phyloP scores from a whole-genome alignment of 2,329 filamentous ascomycete species.

The Colletotrichum zoysiae region DNA sequence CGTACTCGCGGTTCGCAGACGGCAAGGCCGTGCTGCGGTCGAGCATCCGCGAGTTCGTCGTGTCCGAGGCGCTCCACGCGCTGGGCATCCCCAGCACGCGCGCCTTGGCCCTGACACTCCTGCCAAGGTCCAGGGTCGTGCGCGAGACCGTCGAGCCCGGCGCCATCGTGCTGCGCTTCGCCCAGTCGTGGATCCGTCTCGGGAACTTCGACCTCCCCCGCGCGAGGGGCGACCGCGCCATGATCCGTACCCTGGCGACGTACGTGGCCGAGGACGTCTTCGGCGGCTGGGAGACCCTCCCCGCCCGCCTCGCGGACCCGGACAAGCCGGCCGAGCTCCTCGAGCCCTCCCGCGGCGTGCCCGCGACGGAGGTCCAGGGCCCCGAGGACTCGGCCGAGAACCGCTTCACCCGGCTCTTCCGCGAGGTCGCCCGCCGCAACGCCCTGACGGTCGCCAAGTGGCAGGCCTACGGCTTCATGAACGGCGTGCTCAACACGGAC shows the following conservation, averaged over 20 bases:
- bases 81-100: conserved; percentile 88
- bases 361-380: conserved; percentile 73
- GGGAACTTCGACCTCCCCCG: conserved; percentile 97
- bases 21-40: conserved; percentile 93
- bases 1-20: conserved; percentile 96
- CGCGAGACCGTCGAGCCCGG: conserved; percentile 89
- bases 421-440: conserved; percentile 87
- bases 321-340: conserved; percentile 61
- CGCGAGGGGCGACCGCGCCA: conserved; percentile 80
- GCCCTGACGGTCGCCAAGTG: conserved; percentile 90
- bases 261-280: conserved; percentile 92
- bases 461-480: conserved; percentile 99
- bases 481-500: conserved; percentile 97
- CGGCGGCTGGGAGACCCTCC: conserved; percentile 87
- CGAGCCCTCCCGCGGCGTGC: conserved; percentile 64
- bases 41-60: conserved; percentile 93
- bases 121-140: conserved; percentile 78
- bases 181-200: conserved; percentile 89
- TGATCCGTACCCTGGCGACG: conserved; percentile 80
- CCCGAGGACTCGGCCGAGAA: conserved; percentile 80
- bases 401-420: conserved; percentile 86
- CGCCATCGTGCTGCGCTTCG: conserved; percentile 92
- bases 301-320: conserved; percentile 68
- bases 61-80: conserved; percentile 89
- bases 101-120: conserved; percentile 83